Base-by-base conservation (phyloP, 129 eudicot genomes). In the Escallonia rubra region DNA sequence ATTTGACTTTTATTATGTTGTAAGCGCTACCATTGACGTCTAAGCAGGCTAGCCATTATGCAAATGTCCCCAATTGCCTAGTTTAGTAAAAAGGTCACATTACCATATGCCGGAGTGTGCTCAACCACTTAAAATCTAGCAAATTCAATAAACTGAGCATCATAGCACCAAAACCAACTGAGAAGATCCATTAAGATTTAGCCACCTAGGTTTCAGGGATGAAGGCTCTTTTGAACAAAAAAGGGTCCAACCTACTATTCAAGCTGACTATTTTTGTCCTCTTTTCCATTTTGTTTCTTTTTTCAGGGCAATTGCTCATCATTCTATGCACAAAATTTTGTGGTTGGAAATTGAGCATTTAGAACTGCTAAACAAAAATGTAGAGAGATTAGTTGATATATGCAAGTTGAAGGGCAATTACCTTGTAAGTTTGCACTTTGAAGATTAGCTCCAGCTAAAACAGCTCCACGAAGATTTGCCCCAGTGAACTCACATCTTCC, bases 381-480 rank as follows among this genome's bases (percentile, higher is more conserved):
- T 50, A 50, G 4, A 54, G 14, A 54, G 23, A 12, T 23, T 15
- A 53, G 10, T 43, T 5, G 10, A 6, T 10, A 15, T 57, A 63
- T 40, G 43, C 2, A 38, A 47, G 12, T 38, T 3, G 4, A n/a
- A 49, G 47, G 48, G 50, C 23, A 38, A 63, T 67, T 77, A 76
- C 97, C 97, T 83, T 92, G 98, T 53, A 92, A 68, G 73, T 92
- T 92, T 81, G 98, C 98, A 84, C 98, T 92, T 72, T 92, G 98
- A 59, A 92, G 91, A 78, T 83, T 92, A 60, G 98, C 95, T 50
- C 98, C 98, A 79, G 98, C 96, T 69, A 92, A 79, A 64, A 92
- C 64, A 67, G 98, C 91, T 70, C 95, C 95, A 75, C 96, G 96
- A 67, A 92, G 98, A 82, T 92, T 92, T 39, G 98, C 98, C 62